phyloP scores from a whole-genome alignment of 1,284 basidiomycete genomes.

The Volvariella volvacea region DNA sequence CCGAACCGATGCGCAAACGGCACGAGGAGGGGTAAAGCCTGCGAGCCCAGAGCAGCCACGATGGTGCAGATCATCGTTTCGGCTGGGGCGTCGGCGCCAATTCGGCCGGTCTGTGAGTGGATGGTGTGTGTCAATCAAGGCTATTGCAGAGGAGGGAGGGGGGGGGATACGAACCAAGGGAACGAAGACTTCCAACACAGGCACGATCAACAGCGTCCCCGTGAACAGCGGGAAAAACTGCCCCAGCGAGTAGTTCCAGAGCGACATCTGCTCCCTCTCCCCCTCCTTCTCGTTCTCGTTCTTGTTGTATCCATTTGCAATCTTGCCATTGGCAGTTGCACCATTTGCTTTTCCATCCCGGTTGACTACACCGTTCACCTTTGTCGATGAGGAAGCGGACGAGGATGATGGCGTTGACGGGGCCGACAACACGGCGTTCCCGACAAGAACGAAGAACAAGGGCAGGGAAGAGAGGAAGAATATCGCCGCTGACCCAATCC shows the following conservation, averaged over 20 bases:
- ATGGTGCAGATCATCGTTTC: conserved; percentile 88
- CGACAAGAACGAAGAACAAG: conserved; percentile 42
- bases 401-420: not conserved
- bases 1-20: conserved; percentile 79
- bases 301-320: no score
- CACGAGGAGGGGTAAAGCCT: conserved; percentile 55
- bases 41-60: conserved; percentile 54
- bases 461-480: conserved; percentile 55
- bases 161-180: conserved; percentile 60
- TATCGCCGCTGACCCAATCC: conserved; percentile 65
- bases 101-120: conserved; percentile 71
- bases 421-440: conserved; percentile 40
- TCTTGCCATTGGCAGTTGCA: not conserved
- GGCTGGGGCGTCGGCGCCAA: conserved; percentile 72
- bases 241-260: conserved; percentile 64
- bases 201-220: conserved; percentile 65
- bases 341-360: not conserved
- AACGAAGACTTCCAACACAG: conserved; percentile 85
- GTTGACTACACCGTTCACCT: no score
- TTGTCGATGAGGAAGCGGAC: no score
- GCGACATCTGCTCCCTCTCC: conserved; percentile 32
- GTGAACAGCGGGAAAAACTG: conserved; percentile 57
- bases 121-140: no score
- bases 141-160: conserved; percentile 1
- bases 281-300: conserved; percentile 9